phyloP scores from a whole-genome alignment of 2,329 filamentous ascomycete species.

The Aspergillus phoenicis region DNA sequence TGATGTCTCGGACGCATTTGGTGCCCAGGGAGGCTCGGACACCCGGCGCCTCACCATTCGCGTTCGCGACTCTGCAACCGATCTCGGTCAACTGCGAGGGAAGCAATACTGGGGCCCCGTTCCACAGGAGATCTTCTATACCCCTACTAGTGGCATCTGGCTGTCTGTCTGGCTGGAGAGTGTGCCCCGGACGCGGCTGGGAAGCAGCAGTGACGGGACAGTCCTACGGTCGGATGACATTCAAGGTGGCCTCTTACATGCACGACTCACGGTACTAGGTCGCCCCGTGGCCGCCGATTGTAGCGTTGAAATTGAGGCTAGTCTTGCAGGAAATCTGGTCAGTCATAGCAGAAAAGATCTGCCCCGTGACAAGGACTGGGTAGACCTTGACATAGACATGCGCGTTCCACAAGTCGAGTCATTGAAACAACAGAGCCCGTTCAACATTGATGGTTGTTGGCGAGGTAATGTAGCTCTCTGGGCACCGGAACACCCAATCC shows the following conservation, averaged over 20 bases:
- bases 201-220: slow-evolving; percentile 62
- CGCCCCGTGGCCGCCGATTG: slow-evolving; percentile 40
- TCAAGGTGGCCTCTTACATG: slow-evolving; percentile 55
- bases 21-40: background rate
- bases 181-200: slow-evolving; percentile 54
- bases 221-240: slow-evolving; percentile 60
- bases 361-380: slow-evolving; percentile 54
- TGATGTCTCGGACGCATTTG: slow-evolving; percentile 53
- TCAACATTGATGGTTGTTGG: slow-evolving; percentile 54
- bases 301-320: slow-evolving; percentile 57
- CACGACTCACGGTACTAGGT: slow-evolving; percentile 52
- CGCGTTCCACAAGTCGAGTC: slow-evolving; percentile 46
- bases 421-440: slow-evolving; percentile 30
- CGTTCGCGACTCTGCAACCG: slow-evolving; percentile 65
- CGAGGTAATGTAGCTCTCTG: slow-evolving; percentile 64
- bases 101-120: slow-evolving; percentile 66
- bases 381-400: slow-evolving; percentile 53
- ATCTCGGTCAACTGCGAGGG: slow-evolving; percentile 66
- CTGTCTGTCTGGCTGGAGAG: slow-evolving; percentile 72
- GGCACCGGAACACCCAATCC: slow-evolving; percentile 63
- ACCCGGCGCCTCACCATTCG: slow-evolving; percentile 56
- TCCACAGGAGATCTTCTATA: slow-evolving; percentile 65
- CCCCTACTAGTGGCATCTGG: slow-evolving; percentile 73
- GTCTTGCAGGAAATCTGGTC: slow-evolving; percentile 53
- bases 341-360: slow-evolving; percentile 50